Evolutionary conservation across 805 yeast genomes (phyloP).

Genomic region (Tetrapisispora arboricola): DNA sequence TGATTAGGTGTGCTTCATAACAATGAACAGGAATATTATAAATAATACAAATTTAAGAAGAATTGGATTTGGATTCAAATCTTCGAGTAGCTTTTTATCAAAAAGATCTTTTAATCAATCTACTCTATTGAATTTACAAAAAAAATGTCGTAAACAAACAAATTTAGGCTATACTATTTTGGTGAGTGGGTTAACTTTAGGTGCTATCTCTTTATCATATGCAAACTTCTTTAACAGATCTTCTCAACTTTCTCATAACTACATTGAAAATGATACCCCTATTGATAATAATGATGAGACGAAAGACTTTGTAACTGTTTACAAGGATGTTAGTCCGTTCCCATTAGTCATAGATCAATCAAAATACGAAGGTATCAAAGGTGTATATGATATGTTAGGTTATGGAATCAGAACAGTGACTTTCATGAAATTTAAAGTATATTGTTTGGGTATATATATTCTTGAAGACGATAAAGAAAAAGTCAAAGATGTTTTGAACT

Average conservation of each 20-base stretch:
- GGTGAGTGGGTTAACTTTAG: neutral
- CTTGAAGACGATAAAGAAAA: conserved; percentile 41
- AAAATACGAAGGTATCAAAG: neutral
- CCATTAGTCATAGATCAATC: neutral
- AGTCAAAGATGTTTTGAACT: conserved; percentile 34
- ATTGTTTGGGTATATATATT: conserved; percentile 76
- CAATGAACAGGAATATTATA: neutral
- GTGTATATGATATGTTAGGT: conserved; percentile 52
- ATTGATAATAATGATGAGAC: neutral
- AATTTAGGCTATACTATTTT: neutral
- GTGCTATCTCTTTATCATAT: neutral
- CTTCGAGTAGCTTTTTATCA: neutral
- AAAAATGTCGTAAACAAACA: neutral
- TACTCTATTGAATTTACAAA: neutral
- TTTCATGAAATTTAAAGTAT: conserved; percentile 71
- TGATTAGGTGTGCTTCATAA: too few species aligned
- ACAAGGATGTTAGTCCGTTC: conserved; percentile 1
- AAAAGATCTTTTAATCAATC: neutral
- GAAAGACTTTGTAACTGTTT: neutral
- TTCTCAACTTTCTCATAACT: too few species aligned
- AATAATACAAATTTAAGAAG: neutral
- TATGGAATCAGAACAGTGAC: conserved; percentile 79
- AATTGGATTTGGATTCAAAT: neutral
- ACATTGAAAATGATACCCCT: neutral
- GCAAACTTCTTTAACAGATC: neutral